These are phyloP conservation scores for Fusarium dlaminii DNA, from an alignment of 2,329 filamentous ascomycete genomes.

Conservation along the genomic window DNA sequence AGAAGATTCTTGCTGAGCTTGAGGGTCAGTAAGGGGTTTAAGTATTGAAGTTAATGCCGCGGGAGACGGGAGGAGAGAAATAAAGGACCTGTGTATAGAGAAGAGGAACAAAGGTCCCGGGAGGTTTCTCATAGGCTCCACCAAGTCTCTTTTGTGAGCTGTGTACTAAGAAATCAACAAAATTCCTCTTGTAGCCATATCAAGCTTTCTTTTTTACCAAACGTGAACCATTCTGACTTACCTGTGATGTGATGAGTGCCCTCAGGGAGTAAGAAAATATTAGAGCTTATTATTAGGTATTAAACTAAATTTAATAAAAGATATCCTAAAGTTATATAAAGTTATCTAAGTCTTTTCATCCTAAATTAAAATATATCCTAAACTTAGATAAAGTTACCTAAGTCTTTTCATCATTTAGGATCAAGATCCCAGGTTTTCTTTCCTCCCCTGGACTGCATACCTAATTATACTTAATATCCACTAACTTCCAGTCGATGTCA, in stretches of 20 bases:
- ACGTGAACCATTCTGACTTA: slow-evolving; percentile 9
- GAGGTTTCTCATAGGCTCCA: slow-evolving; percentile 63
- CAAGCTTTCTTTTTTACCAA: slow-evolving; percentile 38
- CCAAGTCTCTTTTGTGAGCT: slow-evolving; percentile 69
- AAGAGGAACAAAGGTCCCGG: slow-evolving; percentile 61
- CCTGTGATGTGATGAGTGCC: background rate
- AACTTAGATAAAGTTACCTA: background rate
- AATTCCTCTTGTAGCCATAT: slow-evolving; percentile 56
- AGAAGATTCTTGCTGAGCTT: slow-evolving; percentile 99
- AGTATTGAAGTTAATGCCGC: slow-evolving; percentile 48
- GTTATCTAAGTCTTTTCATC: background rate
- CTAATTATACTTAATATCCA: background rate
- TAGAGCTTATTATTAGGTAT: background rate
- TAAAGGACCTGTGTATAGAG: slow-evolving; percentile 65
- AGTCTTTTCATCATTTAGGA: background rate
- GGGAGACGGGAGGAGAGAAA: slow-evolving; percentile 46
- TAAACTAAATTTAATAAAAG: too few relatives aligned
- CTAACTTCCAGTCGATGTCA: background rate
- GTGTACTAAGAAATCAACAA: slow-evolving; percentile 68
- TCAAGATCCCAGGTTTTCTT: background rate
- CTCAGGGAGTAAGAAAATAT: background rate
- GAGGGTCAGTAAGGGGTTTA: slow-evolving; percentile 66
- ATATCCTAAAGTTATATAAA: background rate
- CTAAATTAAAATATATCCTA: too few relatives aligned
- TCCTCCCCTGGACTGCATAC: background rate